Conservation (phyloP, 805 yeast species). For the Kodamaea sagamina region DNA sequence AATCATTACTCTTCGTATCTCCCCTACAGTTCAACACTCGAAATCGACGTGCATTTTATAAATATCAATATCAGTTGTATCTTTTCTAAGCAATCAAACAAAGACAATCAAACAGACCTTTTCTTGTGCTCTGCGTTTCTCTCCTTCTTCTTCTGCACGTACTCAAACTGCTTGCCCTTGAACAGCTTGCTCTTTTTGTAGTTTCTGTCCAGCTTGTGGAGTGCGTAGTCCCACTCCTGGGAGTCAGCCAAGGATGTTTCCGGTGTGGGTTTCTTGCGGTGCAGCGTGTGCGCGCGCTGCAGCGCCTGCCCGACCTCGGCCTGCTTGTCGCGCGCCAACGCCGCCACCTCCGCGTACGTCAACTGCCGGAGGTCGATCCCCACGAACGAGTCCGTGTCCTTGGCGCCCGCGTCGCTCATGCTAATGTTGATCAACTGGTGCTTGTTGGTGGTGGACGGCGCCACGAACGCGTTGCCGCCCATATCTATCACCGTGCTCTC, state of each 20-base stretch:
- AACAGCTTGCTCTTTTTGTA: constrained; percentile 19
- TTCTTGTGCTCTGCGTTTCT: constrained; percentile 5
- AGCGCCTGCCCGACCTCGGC: constrained; percentile 12
- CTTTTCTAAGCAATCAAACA: background rate
- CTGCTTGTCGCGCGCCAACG: constrained; percentile 20
- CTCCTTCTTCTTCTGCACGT: constrained; percentile 22
- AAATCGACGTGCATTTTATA: too few relatives aligned
- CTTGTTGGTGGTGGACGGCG: constrained; percentile 28
- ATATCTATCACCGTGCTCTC: constrained; percentile 17
- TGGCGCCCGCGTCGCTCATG: constrained; percentile 29
- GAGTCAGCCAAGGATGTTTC: constrained; percentile 13
- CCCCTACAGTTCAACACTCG: too few relatives aligned
- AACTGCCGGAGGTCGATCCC: constrained; percentile 38
- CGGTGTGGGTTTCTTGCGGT: background rate
- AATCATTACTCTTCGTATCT: too few relatives aligned
- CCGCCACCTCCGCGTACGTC: constrained; percentile 49
- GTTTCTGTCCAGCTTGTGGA: constrained; percentile 22
- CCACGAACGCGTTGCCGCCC: constrained; percentile 29
- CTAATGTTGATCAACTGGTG: constrained; percentile 34
- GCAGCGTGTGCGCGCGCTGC: background rate
- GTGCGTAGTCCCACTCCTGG: constrained; percentile 17
- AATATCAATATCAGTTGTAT: background rate
- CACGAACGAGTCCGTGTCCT: constrained; percentile 34
- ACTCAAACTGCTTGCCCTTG: constrained; percentile 22
- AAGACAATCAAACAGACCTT: background rate